Conservation (phyloP, 768 basidiomycete species). For the Tremella yokohamensis region DNA sequence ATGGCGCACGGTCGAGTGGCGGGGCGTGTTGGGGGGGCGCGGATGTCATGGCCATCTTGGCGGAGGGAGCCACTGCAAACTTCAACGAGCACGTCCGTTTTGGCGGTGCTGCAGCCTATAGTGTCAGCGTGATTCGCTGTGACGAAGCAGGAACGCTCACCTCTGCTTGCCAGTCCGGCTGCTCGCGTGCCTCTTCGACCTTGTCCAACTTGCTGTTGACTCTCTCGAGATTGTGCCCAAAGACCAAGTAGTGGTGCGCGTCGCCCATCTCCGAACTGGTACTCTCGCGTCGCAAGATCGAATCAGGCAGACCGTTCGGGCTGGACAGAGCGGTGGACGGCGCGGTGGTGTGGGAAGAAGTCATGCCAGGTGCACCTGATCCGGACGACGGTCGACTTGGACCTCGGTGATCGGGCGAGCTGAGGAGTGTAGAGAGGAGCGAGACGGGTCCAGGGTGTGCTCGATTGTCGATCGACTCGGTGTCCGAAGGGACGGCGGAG, state of each 20-base stretch:
- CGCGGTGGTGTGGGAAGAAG: constrained; percentile 19
- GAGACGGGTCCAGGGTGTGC: constrained; percentile 3
- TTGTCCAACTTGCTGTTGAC: constrained; percentile 16
- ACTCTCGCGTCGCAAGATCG: constrained; percentile 28
- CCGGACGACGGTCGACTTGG: background rate
- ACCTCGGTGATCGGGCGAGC: constrained; percentile 7
- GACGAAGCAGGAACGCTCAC: constrained; percentile 14
- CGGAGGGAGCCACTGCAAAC: constrained; percentile 21
- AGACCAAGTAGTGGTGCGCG: constrained; percentile 11
- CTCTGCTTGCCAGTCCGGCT: constrained; percentile 11
- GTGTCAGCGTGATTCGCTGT: background rate
- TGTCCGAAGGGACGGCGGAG: background rate
- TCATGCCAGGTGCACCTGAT: background rate
- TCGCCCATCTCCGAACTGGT: constrained; percentile 15
- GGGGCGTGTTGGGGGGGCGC: constrained; percentile 4
- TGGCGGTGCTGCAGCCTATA: background rate
- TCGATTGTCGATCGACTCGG: background rate
- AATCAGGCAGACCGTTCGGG: constrained; percentile 13
- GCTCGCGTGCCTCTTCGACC: constrained; percentile 30
- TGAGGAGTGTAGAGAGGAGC: constrained; percentile 5
- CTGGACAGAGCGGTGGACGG: constrained; percentile 34
- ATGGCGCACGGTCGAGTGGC: background rate
- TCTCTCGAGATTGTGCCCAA: constrained; percentile 8
- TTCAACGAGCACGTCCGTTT: constrained; percentile 13
- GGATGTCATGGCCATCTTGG: background rate